A percentile compares a stretch with the other conserved stretches of the same genome.
phyloP scores from a whole-genome alignment of 495 filamentous ascomycete species.

The Lasiosphaeriaceae sp. region DNA sequence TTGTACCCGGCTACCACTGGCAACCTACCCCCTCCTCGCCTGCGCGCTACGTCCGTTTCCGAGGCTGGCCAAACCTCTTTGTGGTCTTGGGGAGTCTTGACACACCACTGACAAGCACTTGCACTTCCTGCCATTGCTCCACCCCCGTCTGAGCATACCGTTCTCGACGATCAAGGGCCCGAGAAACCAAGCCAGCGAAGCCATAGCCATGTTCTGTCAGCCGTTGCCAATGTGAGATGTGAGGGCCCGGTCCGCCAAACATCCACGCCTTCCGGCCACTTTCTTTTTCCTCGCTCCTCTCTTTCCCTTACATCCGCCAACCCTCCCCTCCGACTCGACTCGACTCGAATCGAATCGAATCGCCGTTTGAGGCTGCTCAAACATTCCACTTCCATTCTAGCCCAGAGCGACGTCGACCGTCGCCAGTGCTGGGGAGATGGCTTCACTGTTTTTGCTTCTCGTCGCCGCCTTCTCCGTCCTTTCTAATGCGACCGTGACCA shows the following conservation, averaged over 20 bases:
- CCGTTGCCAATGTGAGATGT: slow-evolving; percentile 16
- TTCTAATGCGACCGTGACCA: slow-evolving; percentile 21
- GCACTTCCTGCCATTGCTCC: slow-evolving; percentile 15
- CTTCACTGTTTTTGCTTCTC: slow-evolving; percentile 22
- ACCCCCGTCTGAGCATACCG: slow-evolving; percentile 25
- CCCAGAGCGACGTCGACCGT: slow-evolving; percentile 42
- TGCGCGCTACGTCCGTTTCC: slow-evolving; percentile 9
- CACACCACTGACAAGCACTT: background rate
- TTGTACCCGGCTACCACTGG: background rate
- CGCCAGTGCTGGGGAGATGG: slow-evolving; percentile 32
- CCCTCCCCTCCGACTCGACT: slow-evolving; percentile 14
- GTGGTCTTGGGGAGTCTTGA: background rate
- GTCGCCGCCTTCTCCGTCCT: slow-evolving; percentile 15
- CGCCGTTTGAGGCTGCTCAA: slow-evolving; percentile 18
- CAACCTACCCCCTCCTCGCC: background rate
- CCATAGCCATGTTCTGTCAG: slow-evolving; percentile 19
- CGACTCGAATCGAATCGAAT: background rate
- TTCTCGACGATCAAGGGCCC: slow-evolving; percentile 28
- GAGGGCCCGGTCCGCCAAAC: slow-evolving; percentile 21
- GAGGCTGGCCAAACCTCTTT: slow-evolving; percentile 8
- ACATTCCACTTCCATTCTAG: slow-evolving; percentile 22
- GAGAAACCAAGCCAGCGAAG: slow-evolving; percentile 18
- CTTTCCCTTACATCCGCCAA: slow-evolving; percentile 13
- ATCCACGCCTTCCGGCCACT: slow-evolving; percentile 5
- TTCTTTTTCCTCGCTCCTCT: slow-evolving; percentile 12